Conservation (phyloP, 768 basidiomycete species). For the Dendrothele bispora region DNA sequence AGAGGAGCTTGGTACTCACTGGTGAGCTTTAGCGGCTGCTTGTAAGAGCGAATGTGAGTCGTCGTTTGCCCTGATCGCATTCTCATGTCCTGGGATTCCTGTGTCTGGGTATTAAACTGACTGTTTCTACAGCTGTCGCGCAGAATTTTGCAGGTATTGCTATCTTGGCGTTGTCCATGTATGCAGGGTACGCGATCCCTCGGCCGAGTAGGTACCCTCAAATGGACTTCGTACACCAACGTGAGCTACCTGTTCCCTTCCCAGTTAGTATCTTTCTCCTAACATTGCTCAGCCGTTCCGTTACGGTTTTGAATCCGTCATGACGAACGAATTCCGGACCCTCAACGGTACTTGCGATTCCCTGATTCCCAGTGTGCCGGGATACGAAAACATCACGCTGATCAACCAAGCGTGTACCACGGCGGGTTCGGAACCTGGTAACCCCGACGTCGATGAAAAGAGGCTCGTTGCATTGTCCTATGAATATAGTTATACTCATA, state of each 20-base stretch:
- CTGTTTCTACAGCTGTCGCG: no score
- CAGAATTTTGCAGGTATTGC: slow-evolving; percentile 25
- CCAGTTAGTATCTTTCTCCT: slow-evolving; percentile 7
- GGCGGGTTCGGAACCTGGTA: slow-evolving; percentile 63
- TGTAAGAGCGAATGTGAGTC: no score
- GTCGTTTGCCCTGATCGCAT: no score
- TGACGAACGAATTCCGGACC: slow-evolving; percentile 82
- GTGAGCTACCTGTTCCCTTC: slow-evolving; percentile 28
- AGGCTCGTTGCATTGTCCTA: slow-evolving; percentile 48
- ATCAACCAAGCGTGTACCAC: slow-evolving; percentile 78
- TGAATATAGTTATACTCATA: slow-evolving; percentile 41
- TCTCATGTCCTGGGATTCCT: no score
- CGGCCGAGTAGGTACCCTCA: slow-evolving; percentile 62
- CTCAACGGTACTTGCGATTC: slow-evolving; percentile 59
- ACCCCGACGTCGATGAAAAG: slow-evolving; percentile 59
- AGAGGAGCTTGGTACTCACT: no score
- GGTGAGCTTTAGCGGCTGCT: no score
- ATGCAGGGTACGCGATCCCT: slow-evolving; percentile 61
- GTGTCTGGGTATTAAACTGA: no score
- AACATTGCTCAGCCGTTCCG: slow-evolving; percentile 51
- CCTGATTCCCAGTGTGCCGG: slow-evolving; percentile 61
- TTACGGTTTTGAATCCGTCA: slow-evolving; percentile 73
- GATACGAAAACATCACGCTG: slow-evolving; percentile 55
- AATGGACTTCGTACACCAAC: slow-evolving; percentile 67
- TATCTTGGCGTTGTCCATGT: slow-evolving; percentile 54